Base-by-base conservation (phyloP, 1,139 yeast genomes). In the Debaryomyces psychrophilus region DNA sequence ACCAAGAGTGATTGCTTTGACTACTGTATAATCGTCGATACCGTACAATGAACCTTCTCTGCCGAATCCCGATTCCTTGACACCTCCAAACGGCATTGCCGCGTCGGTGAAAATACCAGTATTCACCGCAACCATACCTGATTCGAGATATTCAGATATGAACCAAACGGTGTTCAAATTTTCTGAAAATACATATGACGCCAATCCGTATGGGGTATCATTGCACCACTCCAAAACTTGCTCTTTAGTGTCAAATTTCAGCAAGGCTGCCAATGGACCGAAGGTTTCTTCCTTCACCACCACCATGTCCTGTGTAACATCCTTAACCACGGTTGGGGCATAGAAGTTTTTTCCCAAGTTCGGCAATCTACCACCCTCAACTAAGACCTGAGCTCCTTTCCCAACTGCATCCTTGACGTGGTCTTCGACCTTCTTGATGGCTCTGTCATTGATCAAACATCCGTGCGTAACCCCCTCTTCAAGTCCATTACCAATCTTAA, bases 81-180 rank as follows among this genome's bases (percentile, higher is more conserved):
- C 67, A 8, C 80, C 80, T n/a, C 80, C 80, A 52, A 75, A 75
- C 25, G 80, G 80, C 52, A 74, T 58, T 6, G 78, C 71, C n/a
- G 77, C 76, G 50, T 75, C 79, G 11, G 77, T 69, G 51, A 75
- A 70, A 7, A 66, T 58, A 2, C 79, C 79, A 4, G 77, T 73
- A 53, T 75, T 75, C 4, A 72, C 77, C 28, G 76, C 68, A 12
- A 75, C 72, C 79, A 75, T 75, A 22, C 80, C 80, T 12, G 68
- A 65, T 50, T 75, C 76, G 50, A 75, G 61, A 34, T 56, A 65
- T 53, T 72, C 77, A 11, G 73, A 67, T 57, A 72, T 65, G 31
- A 79, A 73, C 72, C 83, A 81, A 12, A 86, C 72, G 36, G 84
- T 83, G 51, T 79, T 71, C 47, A 86, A 67, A 49, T 61, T 68